phyloP scores from a whole-genome alignment of 805 yeast genomes.

The Saturnispora ahearnii region DNA sequence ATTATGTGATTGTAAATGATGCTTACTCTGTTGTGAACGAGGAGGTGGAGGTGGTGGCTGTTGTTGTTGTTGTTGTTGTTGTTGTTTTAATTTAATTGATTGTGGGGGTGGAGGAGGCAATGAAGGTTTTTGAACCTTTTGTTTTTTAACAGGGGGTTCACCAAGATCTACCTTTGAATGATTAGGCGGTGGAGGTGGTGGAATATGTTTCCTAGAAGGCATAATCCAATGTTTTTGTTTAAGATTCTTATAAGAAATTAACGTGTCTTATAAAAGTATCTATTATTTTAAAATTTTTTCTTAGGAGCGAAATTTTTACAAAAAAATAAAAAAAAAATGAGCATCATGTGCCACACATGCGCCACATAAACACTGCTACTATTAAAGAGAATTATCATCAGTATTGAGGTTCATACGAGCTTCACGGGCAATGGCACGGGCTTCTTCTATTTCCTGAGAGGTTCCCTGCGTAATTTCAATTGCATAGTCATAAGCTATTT shows the following conservation, averaged over 20 bases:
- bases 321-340: too few relatives aligned
- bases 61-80: not conserved
- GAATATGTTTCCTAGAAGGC: not conserved
- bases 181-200: conserved; percentile 10
- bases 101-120: conserved; percentile 15
- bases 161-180: not conserved
- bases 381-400: too few relatives aligned
- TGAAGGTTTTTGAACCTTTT: not conserved
- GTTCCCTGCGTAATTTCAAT: conserved; percentile 61
- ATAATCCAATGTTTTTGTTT: not conserved
- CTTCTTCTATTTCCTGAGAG: conserved; percentile 86
- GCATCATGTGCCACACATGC: not conserved
- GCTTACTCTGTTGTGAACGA: conserved; percentile 6
- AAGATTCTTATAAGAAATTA: too few relatives aligned
- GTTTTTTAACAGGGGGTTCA: not conserved
- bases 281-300: too few relatives aligned
- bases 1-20: not conserved
- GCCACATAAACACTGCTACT: too few relatives aligned
- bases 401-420: conserved; percentile 47
- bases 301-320: too few relatives aligned
- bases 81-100: not conserved
- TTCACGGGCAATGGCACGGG: conserved; percentile 71
- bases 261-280: too few relatives aligned
- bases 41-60: conserved; percentile 14
- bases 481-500: conserved; percentile 65